A percentile compares a stretch with the other conserved stretches of the same genome.
Conservation (phyloP, 768 basidiomycete species). For the Lactifluus hygrophoroides region DNA sequence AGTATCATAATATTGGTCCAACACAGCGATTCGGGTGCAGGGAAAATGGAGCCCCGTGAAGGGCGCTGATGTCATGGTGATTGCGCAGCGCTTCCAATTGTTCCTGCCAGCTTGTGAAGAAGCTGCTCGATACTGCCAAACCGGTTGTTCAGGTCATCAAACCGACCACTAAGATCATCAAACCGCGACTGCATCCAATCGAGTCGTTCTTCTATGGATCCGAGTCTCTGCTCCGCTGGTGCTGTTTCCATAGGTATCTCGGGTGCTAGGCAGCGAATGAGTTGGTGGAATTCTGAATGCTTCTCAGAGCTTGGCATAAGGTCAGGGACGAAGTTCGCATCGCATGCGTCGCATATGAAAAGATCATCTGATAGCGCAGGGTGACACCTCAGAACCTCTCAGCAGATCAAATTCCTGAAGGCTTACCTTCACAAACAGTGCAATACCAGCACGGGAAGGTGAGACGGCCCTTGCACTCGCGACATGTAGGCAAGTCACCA, state of each 20-base stretch:
- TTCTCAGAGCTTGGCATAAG: no score
- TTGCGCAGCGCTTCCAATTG: no score
- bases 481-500: conserved; percentile 17
- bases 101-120: background rate
- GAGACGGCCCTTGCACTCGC: conserved; percentile 20
- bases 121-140: background rate
- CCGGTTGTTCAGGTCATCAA: background rate
- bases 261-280: conserved; percentile 9
- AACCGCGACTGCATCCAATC: background rate
- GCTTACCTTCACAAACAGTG: conserved; percentile 24
- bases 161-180: no score
- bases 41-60: no score
- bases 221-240: background rate
- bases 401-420: no score
- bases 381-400: background rate
- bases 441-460: conserved; percentile 28
- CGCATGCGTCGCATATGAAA: conserved; percentile 19
- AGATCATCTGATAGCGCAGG: no score
- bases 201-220: background rate
- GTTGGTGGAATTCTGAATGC: no score
- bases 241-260: background rate
- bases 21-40: no score
- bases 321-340: conserved; percentile 3
- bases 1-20: no score
- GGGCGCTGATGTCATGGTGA: no score